Conservation (phyloP, 1,284 basidiomycete genomes). For the Naganishia cerealis region DNA sequence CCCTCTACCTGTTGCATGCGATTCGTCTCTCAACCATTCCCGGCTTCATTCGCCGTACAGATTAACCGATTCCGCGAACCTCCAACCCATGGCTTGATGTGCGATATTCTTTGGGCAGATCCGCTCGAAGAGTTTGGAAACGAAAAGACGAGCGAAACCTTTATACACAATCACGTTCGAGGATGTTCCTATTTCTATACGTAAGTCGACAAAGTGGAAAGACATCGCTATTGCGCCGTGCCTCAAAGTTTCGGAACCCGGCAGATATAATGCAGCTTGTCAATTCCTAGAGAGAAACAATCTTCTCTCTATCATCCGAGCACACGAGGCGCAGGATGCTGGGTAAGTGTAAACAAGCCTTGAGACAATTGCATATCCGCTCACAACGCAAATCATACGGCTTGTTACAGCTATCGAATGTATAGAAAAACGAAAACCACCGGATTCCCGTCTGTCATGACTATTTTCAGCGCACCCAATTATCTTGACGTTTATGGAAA, state of each 20-base stretch:
- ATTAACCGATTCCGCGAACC: slow-evolving; percentile 93
- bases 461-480: slow-evolving; percentile 92
- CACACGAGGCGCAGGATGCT: slow-evolving; percentile 92
- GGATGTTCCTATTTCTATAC: slow-evolving; percentile 97
- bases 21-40: background rate
- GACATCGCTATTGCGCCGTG: background rate
- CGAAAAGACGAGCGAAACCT: slow-evolving; percentile 79
- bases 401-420: slow-evolving; percentile 75
- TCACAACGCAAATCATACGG: background rate
- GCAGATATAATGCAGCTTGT: slow-evolving; percentile 87
- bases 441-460: slow-evolving; percentile 88
- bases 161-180: slow-evolving; percentile 88
- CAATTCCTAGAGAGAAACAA: slow-evolving; percentile 92
- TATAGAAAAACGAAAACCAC: slow-evolving; percentile 94
- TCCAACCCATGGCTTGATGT: slow-evolving; percentile 90
- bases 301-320: slow-evolving; percentile 88
- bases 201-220: slow-evolving; percentile 57
- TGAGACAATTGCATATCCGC: background rate
- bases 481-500: slow-evolving; percentile 96
- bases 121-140: slow-evolving; percentile 90
- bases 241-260: background rate
- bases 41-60: slow-evolving; percentile 52
- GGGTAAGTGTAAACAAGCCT: slow-evolving; percentile 60
- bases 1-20: background rate
- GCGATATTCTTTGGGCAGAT: slow-evolving; percentile 92